Base-by-base conservation (phyloP, 768 basidiomycete genomes). In the Naganishia kalamii region DNA sequence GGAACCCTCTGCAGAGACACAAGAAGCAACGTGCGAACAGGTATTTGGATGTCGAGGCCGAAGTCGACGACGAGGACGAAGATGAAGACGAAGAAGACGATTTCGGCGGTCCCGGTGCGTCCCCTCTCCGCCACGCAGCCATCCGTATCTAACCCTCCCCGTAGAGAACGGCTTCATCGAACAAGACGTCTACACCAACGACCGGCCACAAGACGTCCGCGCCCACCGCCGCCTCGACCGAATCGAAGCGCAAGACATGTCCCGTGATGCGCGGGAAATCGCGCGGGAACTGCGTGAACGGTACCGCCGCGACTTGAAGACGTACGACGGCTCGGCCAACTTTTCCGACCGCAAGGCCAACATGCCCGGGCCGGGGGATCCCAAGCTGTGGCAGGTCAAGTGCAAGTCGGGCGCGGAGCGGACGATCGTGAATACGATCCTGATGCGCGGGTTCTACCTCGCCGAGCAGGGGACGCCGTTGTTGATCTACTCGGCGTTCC, bases 311-410 rank as follows among this genome's bases (percentile, higher is more conserved):
- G 69, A 75, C 47, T 84, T 85, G 2, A 83, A 85, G 59, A 86
- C 87, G 46, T 94, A 91, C 72, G 86, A 88, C 21, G 92, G 91
- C 30, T 92, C 94, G 76, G 87, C 90, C 85, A 94, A 90, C 69
- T 88, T 90, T 69, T 86, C 96, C 27, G 93, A 96, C 12, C 60
- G 51, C 30, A 68, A 68, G 29, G 66, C 66, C n/a, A 68, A 68
- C 21, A 97, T 99, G 92, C 96, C 96, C 21, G 90, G 89, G 3
- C 91, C 96, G 0, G 88, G 94, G 61, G 96, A 99, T 76, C 89
- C 94, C 12, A 92, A 86, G 75, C 80, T 99, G 65, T 99, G 93
- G 92, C 92, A 92, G 80, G 85, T 98, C 63, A 83, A 89, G 71
- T 92, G 93, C 70, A 91, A 91, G 85, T 92, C 86, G 49, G 94